Evolutionary conservation across 371 early-diverging fungal genomes (phyloP), one percentile per base, ranked within the genome.

Genomic region (Mucor ambiguus): DNA sequence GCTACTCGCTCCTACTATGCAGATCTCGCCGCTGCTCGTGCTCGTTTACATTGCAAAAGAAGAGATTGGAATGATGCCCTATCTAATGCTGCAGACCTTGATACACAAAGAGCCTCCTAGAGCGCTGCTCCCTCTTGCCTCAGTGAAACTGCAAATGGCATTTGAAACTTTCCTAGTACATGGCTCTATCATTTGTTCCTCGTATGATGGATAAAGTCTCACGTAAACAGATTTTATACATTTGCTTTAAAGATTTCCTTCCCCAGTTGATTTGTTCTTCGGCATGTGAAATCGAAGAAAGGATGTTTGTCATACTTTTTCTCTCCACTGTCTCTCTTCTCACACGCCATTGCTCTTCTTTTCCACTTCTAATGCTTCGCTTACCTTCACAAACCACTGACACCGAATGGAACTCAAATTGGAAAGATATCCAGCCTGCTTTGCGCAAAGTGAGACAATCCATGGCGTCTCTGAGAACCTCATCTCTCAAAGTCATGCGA

Each of bases 401-500:
- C 26, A 77, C 84, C 0, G 86, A 85, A 76, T 88, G 87, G 87
- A 77, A 69, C 11, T 65, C 74, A 18, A 78, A 82, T 67, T 88
- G 87, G 87, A 79, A 82, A 63, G 68, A 80, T 4, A 77, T 86
- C 61, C 87, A 86, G 58, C 86, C 86, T 16, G 72, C 85, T 9
- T 72, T 88, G 26, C 66, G 63, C 4, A 81, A 81, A 64, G 75
- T 85, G 16, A 84, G 87, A 49, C 72, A 83, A 30, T 84, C 85
- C 22, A 77, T 86, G 71, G 81, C 84, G 14, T 79, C 84, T 6
- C 71, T 85, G 18, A 81, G 82, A 35, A 80, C 85, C 0, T 82
- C 85, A 3, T 85, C 89, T 14, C 73, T 92, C 14, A 87, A 86
- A 69, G 88, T 89, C 41, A 84, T 90, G 82, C 87, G 95, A 33